These are phyloP conservation scores for Syzygium grande DNA, from an alignment of 345 rosid genomes.

Conservation along the genomic window DNA sequence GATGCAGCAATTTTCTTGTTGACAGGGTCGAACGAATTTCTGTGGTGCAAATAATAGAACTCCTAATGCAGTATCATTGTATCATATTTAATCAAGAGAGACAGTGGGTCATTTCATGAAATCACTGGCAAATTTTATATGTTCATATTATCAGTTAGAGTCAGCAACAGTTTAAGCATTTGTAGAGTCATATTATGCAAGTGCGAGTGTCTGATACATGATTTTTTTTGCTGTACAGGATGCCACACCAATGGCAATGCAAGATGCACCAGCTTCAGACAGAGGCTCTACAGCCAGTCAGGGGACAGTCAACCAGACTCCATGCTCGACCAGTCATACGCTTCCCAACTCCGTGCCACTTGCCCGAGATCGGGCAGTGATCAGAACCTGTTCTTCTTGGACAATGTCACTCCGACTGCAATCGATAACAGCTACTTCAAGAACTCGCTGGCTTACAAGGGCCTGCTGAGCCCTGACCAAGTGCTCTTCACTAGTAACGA, in stretches of 20 bases:
- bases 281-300: conserved; percentile 69
- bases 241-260: conserved; percentile 86
- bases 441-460: conserved; percentile 57
- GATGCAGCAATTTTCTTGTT: background rate
- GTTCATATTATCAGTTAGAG: background rate
- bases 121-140: background rate
- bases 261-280: conserved; percentile 83
- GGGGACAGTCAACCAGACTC: conserved; percentile 61
- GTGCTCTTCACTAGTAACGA: conserved; percentile 44
- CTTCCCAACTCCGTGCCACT: conserved; percentile 23
- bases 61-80: background rate
- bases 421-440: conserved; percentile 87
- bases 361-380: conserved; percentile 68
- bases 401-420: conserved; percentile 30
- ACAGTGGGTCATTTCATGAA: background rate
- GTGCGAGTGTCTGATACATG: background rate
- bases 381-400: conserved; percentile 52
- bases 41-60: background rate
- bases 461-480: conserved; percentile 70
- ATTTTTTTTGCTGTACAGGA: conserved; percentile 26
- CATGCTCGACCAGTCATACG: conserved; percentile 54
- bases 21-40: background rate
- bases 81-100: background rate
- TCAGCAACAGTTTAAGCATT: background rate
- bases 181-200: background rate